Conservation (phyloP, 2,329 filamentous ascomycete genomes). For the Neonectria punicea region DNA sequence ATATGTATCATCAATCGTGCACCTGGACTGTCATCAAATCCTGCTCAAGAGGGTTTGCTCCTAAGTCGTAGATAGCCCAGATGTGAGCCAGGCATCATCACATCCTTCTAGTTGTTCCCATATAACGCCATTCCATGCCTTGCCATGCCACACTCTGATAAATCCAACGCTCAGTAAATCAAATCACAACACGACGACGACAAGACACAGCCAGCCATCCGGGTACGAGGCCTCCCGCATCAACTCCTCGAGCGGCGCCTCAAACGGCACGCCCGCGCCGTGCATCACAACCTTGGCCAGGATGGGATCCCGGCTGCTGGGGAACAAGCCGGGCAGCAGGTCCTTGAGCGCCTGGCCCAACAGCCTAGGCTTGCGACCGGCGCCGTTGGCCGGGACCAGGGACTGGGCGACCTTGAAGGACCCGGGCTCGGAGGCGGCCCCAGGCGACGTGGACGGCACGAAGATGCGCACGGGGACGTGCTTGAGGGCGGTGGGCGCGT, state of each 20-base stretch:
- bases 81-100: neutral
- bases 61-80: neutral
- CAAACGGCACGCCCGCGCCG: slow-evolving; percentile 84
- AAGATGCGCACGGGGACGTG: slow-evolving; percentile 92
- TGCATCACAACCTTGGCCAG: slow-evolving; percentile 88
- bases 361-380: slow-evolving; percentile 55
- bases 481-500: slow-evolving; percentile 77
- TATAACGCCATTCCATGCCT: slow-evolving; percentile 28
- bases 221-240: slow-evolving; percentile 86
- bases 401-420: slow-evolving; percentile 81
- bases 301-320: slow-evolving; percentile 84
- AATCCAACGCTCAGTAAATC: slow-evolving; percentile 3
- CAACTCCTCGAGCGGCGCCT: slow-evolving; percentile 82
- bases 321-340: slow-evolving; percentile 84
- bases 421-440: slow-evolving; percentile 51
- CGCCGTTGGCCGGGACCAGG: slow-evolving; percentile 66
- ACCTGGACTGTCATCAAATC: neutral
- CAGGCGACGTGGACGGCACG: slow-evolving; percentile 72
- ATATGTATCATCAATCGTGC: neutral
- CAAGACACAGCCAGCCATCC: slow-evolving; percentile 90
- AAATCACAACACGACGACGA: slow-evolving; percentile 74
- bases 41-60: neutral
- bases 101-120: neutral
- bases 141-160: slow-evolving; percentile 21
- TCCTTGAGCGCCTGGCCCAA: slow-evolving; percentile 81